phyloP scores from a whole-genome alignment of 192 early-diverging fungal species.

The Backusella circina region DNA sequence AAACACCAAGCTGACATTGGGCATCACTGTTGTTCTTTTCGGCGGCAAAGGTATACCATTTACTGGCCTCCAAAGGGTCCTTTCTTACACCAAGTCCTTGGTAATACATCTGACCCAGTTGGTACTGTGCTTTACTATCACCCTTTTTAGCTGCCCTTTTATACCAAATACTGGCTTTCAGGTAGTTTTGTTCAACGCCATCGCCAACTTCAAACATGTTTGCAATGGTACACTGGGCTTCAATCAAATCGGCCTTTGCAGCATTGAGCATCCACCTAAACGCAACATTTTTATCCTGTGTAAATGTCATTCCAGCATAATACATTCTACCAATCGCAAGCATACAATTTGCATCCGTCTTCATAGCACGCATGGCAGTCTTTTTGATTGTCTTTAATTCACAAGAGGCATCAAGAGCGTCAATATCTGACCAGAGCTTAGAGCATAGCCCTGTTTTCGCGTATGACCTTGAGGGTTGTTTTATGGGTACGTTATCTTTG shows the following conservation, averaged over 20 bases:
- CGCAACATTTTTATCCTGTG: background rate
- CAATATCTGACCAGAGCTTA: background rate
- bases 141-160: conserved; percentile 21
- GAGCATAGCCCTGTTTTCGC: background rate
- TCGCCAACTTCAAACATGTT: background rate
- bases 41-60: background rate
- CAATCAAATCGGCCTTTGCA: background rate
- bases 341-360: background rate
- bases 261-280: background rate
- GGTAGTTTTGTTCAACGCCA: background rate
- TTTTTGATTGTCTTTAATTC: background rate
- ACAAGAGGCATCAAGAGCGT: background rate
- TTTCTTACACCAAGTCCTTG: conserved; percentile 4
- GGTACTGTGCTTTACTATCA: conserved; percentile 16
- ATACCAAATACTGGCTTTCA: conserved; percentile 25
- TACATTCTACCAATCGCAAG: background rate
- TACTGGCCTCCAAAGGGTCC: background rate
- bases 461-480: background rate
- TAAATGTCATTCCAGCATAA: background rate
- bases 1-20: background rate
- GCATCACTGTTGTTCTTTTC: background rate
- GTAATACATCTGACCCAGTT: background rate
- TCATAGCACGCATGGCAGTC: background rate
- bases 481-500: background rate
- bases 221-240: background rate